These are phyloP conservation scores for Colletotrichum australisinense DNA, from an alignment of 2,329 filamentous ascomycete genomes.

Conservation along the genomic window DNA sequence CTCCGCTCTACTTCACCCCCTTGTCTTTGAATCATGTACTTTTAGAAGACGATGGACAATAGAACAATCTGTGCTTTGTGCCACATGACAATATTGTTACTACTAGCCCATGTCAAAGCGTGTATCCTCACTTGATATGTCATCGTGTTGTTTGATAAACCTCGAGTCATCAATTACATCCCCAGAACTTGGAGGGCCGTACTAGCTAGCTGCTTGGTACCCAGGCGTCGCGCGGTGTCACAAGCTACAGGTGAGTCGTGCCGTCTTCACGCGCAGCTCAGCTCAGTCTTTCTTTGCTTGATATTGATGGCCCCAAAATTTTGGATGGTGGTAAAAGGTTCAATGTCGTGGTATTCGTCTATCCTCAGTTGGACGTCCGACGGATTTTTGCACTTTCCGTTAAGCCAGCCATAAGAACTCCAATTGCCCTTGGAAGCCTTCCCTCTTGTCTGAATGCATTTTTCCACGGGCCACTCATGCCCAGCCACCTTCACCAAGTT, in stretches of 20 bases:
- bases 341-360: conserved; percentile 57
- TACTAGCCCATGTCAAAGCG: not conserved
- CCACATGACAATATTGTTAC: not conserved
- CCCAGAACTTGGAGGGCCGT: conserved; percentile 19
- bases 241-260: conserved; percentile 1
- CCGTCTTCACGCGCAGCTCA: conserved; percentile 15
- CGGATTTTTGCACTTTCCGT: conserved; percentile 53
- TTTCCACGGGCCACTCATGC: conserved; percentile 46
- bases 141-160: not conserved
- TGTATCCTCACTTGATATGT: not conserved
- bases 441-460: conserved; percentile 53
- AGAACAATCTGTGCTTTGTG: conserved; percentile 25
- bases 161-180: conserved; percentile 29
- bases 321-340: conserved; percentile 39
- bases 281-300: not conserved
- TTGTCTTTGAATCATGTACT: conserved; percentile 51
- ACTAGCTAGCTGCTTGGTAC: not conserved
- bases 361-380: conserved; percentile 55
- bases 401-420: conserved; percentile 57
- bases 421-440: conserved; percentile 52
- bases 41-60: conserved; percentile 43
- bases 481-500: conserved; percentile 30
- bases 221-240: conserved; percentile 12
- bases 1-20: conserved; percentile 55
- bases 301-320: not conserved